Evolutionary conservation across 2,329 filamentous ascomycete genomes (phyloP), one percentile per base, ranked within the genome.

Genomic region (Penicillium sp.): DNA sequence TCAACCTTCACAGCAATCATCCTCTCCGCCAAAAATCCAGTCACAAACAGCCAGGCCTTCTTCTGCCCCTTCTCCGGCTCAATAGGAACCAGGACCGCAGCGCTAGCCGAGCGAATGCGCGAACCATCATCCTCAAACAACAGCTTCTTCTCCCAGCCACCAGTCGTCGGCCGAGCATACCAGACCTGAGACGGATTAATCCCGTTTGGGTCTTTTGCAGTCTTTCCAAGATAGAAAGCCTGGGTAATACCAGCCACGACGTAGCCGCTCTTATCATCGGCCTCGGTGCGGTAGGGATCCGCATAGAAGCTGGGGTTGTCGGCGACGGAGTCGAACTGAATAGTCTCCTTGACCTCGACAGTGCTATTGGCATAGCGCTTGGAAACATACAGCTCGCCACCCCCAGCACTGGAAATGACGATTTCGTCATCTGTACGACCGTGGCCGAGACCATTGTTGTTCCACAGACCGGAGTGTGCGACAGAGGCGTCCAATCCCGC

Each of bases 221-320:
- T 59, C 5, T 56, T 54, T 1, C 48, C 13, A 0, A 82, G 44
- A 3, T 77, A 64, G 2, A 71, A 24, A 0, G 54, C 70, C 9
- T 68, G 68, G 0, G 70, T 59, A 0, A 82, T 35, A 1, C 80
- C 80, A 0, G 74, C 69, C 0, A 76, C 56, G 1, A 84, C 60
- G 40, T 77, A 77, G 0, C 80, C 79, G 44, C 78, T 81, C 13
- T 72, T 73, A 47, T 82, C 76, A 27, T 61, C 42, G 0, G 56
- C 63, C 0, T 53, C 50, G 0, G 66, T 68, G 1, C 71, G 65
- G 36, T 75, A 81, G 0, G 77, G 73, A 42, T 84, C 81, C 0
- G 59, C 46, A 55, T 79, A 84, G 61, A 76, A 84, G 54, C 62
- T 74, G 0, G 80, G 80, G 49, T 84, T 84, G 54, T 84, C 80